Base-by-base conservation (phyloP, 805 yeast species). In the Wickerhamomyces xylosicus region DNA sequence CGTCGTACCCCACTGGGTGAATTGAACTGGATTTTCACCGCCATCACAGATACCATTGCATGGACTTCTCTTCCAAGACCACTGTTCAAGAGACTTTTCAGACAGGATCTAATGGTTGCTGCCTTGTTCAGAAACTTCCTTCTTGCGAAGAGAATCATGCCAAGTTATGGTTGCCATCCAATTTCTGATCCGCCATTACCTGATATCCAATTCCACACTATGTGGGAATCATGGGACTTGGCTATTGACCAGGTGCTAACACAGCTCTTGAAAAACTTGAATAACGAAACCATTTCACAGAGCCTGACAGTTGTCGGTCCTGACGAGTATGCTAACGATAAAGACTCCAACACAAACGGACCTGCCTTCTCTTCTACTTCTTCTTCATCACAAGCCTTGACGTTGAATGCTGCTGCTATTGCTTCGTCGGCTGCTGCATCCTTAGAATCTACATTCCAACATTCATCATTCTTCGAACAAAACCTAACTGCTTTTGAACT, bases 221-320 rank as follows among this genome's bases (percentile, higher is more conserved):
- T 92, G 85, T 92, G 98, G 98, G 92, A 86, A 42, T 80, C 96
- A 0, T 92, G 98, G 97, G 97, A 92, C 54, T 66, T 92, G 45
- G 97, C 98, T 0, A 80, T 92, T 32, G 97, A 92, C 56, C 97
- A 92, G 54, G 94, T 94, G 4, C 64, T 92, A 34, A 75, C 85
- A 2, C 87, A 82, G 50, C 59, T 82, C 33, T 67, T 82, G 38
- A 72, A 71, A 37, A 62, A 57, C 34, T 34, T 64, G 31, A 59
- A 59, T 35, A 62, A 58, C 41, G 50, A n/a, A n/a, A n/a, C n/a
- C n/a, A n/a, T n/a, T n/a, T n/a, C n/a, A n/a, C n/a, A n/a, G n/a
- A n/a, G n/a, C n/a, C n/a, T n/a, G n/a, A n/a, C n/a, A n/a, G n/a
- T n/a, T n/a, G n/a, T n/a, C n/a, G n/a, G n/a, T n/a, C n/a, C 38